phyloP scores from a whole-genome alignment of 2,329 filamentous ascomycete genomes.

The Sporothrix inflata region DNA sequence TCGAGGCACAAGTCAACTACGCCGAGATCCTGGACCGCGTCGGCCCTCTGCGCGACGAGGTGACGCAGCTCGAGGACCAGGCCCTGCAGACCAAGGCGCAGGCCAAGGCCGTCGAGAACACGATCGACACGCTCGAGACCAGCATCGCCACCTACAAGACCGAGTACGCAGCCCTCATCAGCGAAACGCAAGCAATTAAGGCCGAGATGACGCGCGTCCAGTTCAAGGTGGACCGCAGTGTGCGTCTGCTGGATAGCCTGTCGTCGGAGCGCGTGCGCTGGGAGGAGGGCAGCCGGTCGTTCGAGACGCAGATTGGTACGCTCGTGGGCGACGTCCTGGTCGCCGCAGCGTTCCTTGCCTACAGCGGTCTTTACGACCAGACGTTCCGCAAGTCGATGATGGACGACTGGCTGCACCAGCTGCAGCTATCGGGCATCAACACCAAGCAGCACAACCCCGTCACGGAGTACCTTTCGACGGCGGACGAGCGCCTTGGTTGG shows the following conservation, averaged over 20 bases:
- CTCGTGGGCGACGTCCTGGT: conserved; percentile 94
- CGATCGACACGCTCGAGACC: conserved; percentile 78
- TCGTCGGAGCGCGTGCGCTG: conserved; percentile 91
- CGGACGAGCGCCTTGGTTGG: conserved; percentile 93
- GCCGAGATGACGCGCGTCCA: conserved; percentile 94
- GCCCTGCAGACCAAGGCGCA: conserved; percentile 91
- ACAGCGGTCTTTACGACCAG: conserved; percentile 95
- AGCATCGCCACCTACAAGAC: conserved; percentile 95
- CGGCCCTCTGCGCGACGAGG: conserved; percentile 88
- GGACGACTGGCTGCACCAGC: conserved; percentile 95
- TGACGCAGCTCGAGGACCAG: conserved; percentile 81
- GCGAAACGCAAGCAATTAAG: conserved; percentile 97
- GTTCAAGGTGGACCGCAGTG: conserved; percentile 96
- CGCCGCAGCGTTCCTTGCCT: conserved; percentile 95
- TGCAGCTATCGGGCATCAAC: conserved; percentile 87
- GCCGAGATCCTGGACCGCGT: conserved; percentile 96
- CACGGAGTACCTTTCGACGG: conserved; percentile 94
- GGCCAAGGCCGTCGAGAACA: conserved; percentile 87
- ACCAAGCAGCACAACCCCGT: conserved; percentile 94
- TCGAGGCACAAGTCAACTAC: conserved; percentile 93
- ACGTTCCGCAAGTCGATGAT: conserved; percentile 97
- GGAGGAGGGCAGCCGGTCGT: conserved; percentile 97
- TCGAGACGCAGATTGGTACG: conserved; percentile 96
- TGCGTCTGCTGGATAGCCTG: conserved; percentile 89
- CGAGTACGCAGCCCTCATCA: conserved; percentile 94